phyloP scores from a whole-genome alignment of 768 basidiomycete species.

The Lactifluus hygrophoroides region DNA sequence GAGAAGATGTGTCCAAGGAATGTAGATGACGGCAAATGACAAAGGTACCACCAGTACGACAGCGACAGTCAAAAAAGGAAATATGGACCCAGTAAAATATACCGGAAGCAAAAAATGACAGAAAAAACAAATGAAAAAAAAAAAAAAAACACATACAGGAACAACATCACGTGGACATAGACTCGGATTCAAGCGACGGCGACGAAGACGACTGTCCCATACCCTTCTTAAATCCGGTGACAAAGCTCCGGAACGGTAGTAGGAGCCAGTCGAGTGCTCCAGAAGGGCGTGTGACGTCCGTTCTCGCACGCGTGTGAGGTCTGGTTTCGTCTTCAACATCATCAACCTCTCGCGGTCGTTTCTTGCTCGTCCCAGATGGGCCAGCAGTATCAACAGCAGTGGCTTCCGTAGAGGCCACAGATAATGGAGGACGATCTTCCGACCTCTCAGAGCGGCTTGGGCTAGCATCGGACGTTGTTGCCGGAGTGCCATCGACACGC shows the following conservation, averaged over 20 bases:
- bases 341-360: constrained; percentile 41
- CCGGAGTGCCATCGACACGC: background rate
- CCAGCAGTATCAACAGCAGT: constrained; percentile 30
- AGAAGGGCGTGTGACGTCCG: constrained; percentile 37
- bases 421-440: constrained; percentile 20
- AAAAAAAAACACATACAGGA: background rate
- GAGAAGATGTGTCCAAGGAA: constrained; percentile 9
- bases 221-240: constrained; percentile 16
- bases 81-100: background rate
- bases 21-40: constrained; percentile 6
- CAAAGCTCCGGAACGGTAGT: constrained; percentile 17
- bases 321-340: constrained; percentile 32
- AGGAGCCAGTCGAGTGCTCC: constrained; percentile 16
- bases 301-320: constrained; percentile 45
- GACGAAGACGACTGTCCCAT: constrained; percentile 3
- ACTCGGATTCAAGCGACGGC: background rate
- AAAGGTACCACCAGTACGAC: constrained; percentile 8
- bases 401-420: constrained; percentile 30
- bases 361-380: constrained; percentile 29
- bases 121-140: background rate
- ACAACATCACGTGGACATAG: constrained; percentile 6
- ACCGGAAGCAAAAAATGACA: constrained; percentile 4
- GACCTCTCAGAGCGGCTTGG: constrained; percentile 11
- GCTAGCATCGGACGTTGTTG: background rate
- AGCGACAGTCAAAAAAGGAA: constrained; percentile 10